Percentiles rank a stretch among this genome's conserved stretches.
Evolutionary conservation across 768 basidiomycete species (phyloP).

Genomic region (Terana coerulea): DNA sequence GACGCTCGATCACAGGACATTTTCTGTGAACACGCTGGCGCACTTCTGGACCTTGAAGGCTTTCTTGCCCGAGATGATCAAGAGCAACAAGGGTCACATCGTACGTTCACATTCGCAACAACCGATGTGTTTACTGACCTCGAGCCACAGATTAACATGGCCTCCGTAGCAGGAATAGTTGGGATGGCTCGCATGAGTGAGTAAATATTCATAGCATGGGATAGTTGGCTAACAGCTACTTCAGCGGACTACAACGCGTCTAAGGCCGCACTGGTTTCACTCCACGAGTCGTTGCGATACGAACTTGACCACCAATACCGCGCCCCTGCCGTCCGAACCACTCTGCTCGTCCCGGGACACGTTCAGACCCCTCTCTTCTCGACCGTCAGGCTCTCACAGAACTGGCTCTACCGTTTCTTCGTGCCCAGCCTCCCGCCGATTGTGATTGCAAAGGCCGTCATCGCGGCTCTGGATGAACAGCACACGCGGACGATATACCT

Average conservation of each 20-base stretch:
- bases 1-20: constrained; percentile 53
- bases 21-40: constrained; percentile 81
- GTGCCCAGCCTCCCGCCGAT: constrained; percentile 72
- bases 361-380: constrained; percentile 78
- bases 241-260: constrained; percentile 88
- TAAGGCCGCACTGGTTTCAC: constrained; percentile 80
- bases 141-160: constrained; percentile 59
- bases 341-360: constrained; percentile 79
- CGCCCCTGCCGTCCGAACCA: constrained; percentile 79
- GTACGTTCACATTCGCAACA: constrained; percentile 37
- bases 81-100: constrained; percentile 77
- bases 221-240: not conserved
- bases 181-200: constrained; percentile 76
- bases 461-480: constrained; percentile 76
- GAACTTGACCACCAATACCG: constrained; percentile 84
- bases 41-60: constrained; percentile 93
- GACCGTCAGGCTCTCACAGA: constrained; percentile 45
- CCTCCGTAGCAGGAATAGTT: constrained; percentile 70
- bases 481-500: constrained; percentile 67
- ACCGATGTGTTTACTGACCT: not conserved
- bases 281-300: constrained; percentile 83
- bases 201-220: constrained; percentile 23
- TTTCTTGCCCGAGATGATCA: constrained; percentile 87
- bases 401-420: constrained; percentile 62
- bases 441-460: constrained; percentile 74